Base-by-base conservation (phyloP, 1,284 basidiomycete genomes). In the Agaricales sp. region DNA sequence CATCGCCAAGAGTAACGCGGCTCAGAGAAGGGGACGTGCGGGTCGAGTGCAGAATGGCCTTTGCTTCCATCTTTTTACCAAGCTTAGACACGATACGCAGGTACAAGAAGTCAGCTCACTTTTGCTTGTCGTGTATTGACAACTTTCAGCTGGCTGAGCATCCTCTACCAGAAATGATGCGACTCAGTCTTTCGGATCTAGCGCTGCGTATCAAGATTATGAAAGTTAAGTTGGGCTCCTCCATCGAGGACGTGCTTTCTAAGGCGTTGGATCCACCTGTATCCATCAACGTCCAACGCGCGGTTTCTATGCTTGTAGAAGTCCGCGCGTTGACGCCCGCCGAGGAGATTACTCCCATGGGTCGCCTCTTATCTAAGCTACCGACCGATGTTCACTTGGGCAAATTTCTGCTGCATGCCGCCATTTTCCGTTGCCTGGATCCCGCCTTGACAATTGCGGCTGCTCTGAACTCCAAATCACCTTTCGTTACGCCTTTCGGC, bases 121-220 rank as follows among this genome's bases (percentile, higher is more conserved):
- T 67, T 69, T 53, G 67, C 73, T 45, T 63, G 41, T 18, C 37
- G 24, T 50, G 25, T 43, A 22, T 61, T 25, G 57, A 49, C 45
- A 8, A 24, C 26, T 46, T 49, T 23, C 52, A 94, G 90, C 78
- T 99, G 69, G 83, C 87, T 1, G 90, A 94, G 19, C 87, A 94
- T 63, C 93, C 94, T 1, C 75, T 94, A 43, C 96, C 95, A 0
- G 95, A 99, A 65, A 99, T 99, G 80, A 82, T 92, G 66, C 81
- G 96, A 20, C 72, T 99, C 2, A 96, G 94, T 54, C 71, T 99
- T 22, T 94, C 95, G 51, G 93, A 98, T 62, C 77, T 99, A 16
- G 92, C 93, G 0, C 72, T 99, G 45, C 85, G 93, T 46, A 97
- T 95, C 68, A 99, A 99, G 69, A 95, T 97, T 53, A 89, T 99